Evolutionary conservation across 129 eudicot species (phyloP).

Genomic region (Chrysanthemum lavandulifolium): DNA sequence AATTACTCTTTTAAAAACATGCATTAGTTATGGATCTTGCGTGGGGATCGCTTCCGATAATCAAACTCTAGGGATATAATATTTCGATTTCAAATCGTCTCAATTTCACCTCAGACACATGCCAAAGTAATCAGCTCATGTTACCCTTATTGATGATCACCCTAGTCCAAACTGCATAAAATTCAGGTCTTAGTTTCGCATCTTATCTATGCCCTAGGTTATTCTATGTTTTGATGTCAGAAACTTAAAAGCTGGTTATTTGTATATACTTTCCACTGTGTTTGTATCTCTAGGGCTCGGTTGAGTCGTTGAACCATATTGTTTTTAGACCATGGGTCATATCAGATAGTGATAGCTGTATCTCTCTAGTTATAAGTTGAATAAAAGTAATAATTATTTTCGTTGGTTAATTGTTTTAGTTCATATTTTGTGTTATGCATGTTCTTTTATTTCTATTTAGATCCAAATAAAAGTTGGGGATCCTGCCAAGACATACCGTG

Average conservation of each 20-base stretch:
- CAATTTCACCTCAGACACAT: too few relatives aligned
- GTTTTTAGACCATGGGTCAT: not conserved
- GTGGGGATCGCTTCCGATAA: too few relatives aligned
- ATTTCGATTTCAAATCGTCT: too few relatives aligned
- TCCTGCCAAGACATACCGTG: not conserved
- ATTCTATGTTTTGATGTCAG: not conserved
- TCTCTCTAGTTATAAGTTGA: not conserved
- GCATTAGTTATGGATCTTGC: too few relatives aligned
- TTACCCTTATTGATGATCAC: too few relatives aligned
- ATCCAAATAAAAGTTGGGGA: not conserved
- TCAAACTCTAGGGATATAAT: too few relatives aligned
- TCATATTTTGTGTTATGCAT: not conserved
- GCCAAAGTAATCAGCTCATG: too few relatives aligned
- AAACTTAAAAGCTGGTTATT: not conserved
- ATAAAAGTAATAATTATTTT: not conserved
- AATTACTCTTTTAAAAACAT: too few relatives aligned
- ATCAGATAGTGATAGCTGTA: not conserved
- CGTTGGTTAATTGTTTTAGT: not conserved
- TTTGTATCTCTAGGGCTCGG: not conserved
- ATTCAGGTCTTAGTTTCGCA: too few relatives aligned
- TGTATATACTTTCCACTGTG: not conserved
- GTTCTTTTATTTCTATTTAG: not conserved
- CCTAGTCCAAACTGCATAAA: too few relatives aligned
- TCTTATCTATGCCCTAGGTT: not conserved
- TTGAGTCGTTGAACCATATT: not conserved